phyloP scores from a whole-genome alignment of 2,329 filamentous ascomycete species.

The Leptosphaerulina australis region DNA sequence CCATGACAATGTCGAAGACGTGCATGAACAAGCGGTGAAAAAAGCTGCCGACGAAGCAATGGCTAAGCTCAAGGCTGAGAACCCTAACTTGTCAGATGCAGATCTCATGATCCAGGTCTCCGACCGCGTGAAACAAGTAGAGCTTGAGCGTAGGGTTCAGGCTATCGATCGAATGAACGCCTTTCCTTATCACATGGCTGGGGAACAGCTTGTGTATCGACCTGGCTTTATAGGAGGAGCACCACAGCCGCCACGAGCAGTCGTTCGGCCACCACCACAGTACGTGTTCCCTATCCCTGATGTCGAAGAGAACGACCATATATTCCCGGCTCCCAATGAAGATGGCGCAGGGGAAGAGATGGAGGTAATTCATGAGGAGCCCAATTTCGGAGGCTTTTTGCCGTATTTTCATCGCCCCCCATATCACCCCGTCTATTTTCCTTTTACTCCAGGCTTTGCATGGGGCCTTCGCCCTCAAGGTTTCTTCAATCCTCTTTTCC shows the following conservation, averaged over 20 bases:
- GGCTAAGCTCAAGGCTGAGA: slow-evolving; percentile 60
- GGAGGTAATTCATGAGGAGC: background rate
- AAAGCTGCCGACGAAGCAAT: slow-evolving; percentile 65
- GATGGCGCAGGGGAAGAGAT: background rate
- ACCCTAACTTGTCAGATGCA: slow-evolving; percentile 66
- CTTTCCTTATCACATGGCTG: slow-evolving; percentile 34
- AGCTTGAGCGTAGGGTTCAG: slow-evolving; percentile 31
- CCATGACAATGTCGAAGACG: slow-evolving; percentile 65
- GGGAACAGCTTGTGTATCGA: slow-evolving; percentile 21
- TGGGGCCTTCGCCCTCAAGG: background rate
- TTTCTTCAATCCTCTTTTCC: background rate
- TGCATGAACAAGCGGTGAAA: slow-evolving; percentile 68
- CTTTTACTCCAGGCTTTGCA: background rate
- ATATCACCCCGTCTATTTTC: too few species aligned
- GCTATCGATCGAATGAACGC: slow-evolving; percentile 21
- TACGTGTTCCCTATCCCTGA: slow-evolving; percentile 6
- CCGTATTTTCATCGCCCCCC: background rate
- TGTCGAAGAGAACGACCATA: background rate
- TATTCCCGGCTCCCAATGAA: background rate
- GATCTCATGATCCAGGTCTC: slow-evolving; percentile 65
- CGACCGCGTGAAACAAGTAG: slow-evolving; percentile 53
- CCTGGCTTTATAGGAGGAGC: background rate
- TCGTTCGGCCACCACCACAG: background rate
- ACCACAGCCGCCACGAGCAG: background rate
- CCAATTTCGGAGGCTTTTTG: background rate